Base-by-base conservation (phyloP, 352 stramenopile genomes). In the Pythium pyrilobum region DNA sequence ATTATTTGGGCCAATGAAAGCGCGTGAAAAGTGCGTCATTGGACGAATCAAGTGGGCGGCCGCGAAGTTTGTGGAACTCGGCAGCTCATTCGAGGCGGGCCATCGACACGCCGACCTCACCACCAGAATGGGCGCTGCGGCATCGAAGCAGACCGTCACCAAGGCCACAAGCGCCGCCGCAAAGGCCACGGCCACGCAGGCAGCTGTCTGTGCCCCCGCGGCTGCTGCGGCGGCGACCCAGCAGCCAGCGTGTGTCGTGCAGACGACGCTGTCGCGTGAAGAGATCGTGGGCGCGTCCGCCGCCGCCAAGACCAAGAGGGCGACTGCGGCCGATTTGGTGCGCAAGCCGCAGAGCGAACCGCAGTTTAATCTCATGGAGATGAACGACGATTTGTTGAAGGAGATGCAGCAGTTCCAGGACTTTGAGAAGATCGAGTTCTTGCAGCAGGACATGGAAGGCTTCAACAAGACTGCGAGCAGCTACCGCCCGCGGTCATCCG, bases 391-490 rank as follows among this genome's bases (percentile, higher is more conserved):
- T 24, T 44, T 89, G 50, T 42, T 86, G 37, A 54, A 69, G 29
- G 60, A 85, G 52, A 66, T 81, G 51, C 59, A 80, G 40, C 51
- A 62, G 43, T 72, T 85, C 6, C 66, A 86, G n/a, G 72, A 84
- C 27, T 73, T 75, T 31, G 76, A 85, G 20, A 63, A 62, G n/a
- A 69, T 86, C 38, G 66, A 72, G 21, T 81, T 45, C 15, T 21
- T 56, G 23, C 27, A 85, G 59, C 60, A 87, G 52, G 77, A 65
- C 48, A 72, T 48, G 23, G 56, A 67, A 32, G 74, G 66, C 41
- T 89, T 87, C 41, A 50, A 71, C 20, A 62, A 74, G 33, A 89
- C 79, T 8, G 79, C 79, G 39, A 86, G 79, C 48, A 81, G 76
- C 60, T 76, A 89, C 47, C 79, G 79, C 2, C 54, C 44, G 25